Evolutionary conservation across 2,329 filamentous ascomycete genomes (phyloP).

Genomic region (Paraphaeosphaeria minitans): DNA sequence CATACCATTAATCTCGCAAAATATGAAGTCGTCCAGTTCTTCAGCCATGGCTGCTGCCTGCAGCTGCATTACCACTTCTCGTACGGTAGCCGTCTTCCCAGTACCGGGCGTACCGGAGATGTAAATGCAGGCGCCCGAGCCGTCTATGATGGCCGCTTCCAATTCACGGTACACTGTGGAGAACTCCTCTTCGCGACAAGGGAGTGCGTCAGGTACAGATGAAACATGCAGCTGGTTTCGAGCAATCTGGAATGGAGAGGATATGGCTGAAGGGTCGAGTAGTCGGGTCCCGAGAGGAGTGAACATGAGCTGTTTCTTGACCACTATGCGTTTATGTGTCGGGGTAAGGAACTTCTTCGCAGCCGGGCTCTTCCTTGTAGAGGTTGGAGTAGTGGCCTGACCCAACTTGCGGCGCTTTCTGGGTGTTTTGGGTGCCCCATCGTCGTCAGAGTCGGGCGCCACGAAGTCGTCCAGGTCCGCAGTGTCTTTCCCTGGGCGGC

Average conservation of each 20-base stretch:
- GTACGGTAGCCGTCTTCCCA: conserved; percentile 95
- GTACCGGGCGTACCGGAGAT: conserved; percentile 99
- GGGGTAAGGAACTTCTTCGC: conserved; percentile 65
- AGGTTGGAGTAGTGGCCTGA: conserved; percentile 52
- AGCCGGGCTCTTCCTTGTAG: conserved; percentile 52
- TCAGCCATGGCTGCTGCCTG: conserved; percentile 87
- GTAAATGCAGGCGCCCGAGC: conserved; percentile 94
- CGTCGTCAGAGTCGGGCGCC: conserved; percentile 48
- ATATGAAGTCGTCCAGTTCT: conserved; percentile 97
- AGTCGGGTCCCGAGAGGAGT: conserved; percentile 90
- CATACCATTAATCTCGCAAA: conserved; percentile 99
- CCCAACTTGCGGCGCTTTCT: conserved; percentile 56
- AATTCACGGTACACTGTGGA: conserved; percentile 90
- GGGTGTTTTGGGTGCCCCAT: conserved; percentile 50
- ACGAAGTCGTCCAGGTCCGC: conserved; percentile 54
- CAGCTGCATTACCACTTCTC: conserved; percentile 88
- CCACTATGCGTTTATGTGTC: conserved; percentile 69
- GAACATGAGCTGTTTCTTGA: conserved; percentile 92
- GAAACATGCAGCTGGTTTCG: conserved; percentile 90
- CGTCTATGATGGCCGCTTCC: conserved; percentile 90
- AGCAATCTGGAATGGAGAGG: conserved; percentile 90
- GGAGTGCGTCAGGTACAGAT: conserved; percentile 84
- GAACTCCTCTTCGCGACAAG: conserved; percentile 92
- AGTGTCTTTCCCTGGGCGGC: conserved; percentile 37
- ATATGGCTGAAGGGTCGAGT: conserved; percentile 76